phyloP scores from a whole-genome alignment of 768 basidiomycete species.

The Suillus subaureus region DNA sequence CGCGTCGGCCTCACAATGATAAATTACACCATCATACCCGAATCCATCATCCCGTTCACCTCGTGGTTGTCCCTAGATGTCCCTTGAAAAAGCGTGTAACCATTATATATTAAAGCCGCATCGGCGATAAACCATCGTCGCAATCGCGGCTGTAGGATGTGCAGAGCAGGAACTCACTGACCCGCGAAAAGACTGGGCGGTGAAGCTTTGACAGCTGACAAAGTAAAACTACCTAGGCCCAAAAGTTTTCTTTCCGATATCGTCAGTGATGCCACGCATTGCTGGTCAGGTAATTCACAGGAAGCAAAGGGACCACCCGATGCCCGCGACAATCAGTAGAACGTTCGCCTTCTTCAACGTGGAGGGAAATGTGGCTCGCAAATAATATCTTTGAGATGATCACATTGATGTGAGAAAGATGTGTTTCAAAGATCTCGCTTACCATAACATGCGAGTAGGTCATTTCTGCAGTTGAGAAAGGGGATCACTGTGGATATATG shows the following conservation, averaged over 20 bases:
- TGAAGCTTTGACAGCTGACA: constrained; percentile 3
- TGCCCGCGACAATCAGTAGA: not conserved
- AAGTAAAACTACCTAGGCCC: not conserved
- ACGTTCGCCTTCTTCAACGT: not conserved
- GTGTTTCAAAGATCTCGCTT: not conserved
- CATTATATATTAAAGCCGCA: constrained; percentile 12
- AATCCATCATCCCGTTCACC: constrained; percentile 12
- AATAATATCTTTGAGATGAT: constrained; percentile 16
- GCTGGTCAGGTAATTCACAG: constrained; percentile 13
- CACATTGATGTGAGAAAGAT: not conserved
- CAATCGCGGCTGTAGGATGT: constrained; percentile 4
- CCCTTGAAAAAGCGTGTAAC: constrained; percentile 12
- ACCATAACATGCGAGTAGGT: not conserved
- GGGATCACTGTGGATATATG: not conserved
- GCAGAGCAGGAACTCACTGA: not conserved
- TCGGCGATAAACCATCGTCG: constrained; percentile 16
- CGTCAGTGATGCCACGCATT: constrained; percentile 11
- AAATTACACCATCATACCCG: constrained; percentile 11
- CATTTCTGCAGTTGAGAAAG: not conserved
- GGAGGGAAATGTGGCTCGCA: constrained; percentile 11
- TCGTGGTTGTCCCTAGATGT: not conserved
- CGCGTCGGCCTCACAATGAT: too few species aligned
- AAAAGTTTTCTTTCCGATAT: constrained; percentile 3
- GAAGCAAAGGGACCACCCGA: constrained; percentile 11
- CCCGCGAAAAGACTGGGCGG: constrained; percentile 9